A percentile compares a stretch with the other conserved stretches of the same genome.
Evolutionary conservation across 2,329 filamentous ascomycete species (phyloP).

Genomic region (Sclerotinia subarctica): DNA sequence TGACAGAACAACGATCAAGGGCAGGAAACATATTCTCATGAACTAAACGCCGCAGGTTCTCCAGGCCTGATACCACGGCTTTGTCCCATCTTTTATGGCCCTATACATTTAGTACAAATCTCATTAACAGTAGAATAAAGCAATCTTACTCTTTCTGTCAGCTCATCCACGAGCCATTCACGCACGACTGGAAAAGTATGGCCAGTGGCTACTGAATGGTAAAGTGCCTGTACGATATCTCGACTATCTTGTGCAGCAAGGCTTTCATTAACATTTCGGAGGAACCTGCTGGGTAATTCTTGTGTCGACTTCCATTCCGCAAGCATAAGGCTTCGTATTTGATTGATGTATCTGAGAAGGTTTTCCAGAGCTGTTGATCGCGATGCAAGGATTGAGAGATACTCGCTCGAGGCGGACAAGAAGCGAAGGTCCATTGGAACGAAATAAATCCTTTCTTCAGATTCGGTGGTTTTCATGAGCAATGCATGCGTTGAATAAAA

Average conservation of each 20-base stretch:
- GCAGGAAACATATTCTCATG: conserved; percentile 89
- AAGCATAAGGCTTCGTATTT: conserved; percentile 74
- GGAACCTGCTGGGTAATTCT: conserved; percentile 74
- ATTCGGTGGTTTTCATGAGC: conserved; percentile 50
- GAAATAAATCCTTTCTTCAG: conserved; percentile 51
- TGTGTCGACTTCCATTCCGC: conserved; percentile 80
- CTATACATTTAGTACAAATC: conserved; percentile 43
- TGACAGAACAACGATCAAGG: conserved; percentile 75
- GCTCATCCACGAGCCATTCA: conserved; percentile 84
- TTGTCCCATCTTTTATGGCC: conserved; percentile 96
- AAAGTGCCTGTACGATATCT: conserved; percentile 71
- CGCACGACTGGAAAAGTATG: conserved; percentile 71
- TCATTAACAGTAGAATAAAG: not conserved
- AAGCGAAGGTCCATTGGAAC: conserved; percentile 81
- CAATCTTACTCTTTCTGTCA: conserved; percentile 68
- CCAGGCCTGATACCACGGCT: conserved; percentile 72
- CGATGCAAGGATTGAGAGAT: conserved; percentile 78
- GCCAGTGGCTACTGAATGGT: conserved; percentile 80
- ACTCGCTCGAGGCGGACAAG: conserved; percentile 71
- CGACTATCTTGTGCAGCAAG: conserved; percentile 63
- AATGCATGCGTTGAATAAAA: conserved; percentile 74
- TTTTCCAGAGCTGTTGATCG: conserved; percentile 88
- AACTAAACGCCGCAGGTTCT: conserved; percentile 70
- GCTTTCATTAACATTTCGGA: conserved; percentile 73
- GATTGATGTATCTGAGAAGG: conserved; percentile 77